phyloP scores from a whole-genome alignment of 768 basidiomycete species.

The Calocera cornea region DNA sequence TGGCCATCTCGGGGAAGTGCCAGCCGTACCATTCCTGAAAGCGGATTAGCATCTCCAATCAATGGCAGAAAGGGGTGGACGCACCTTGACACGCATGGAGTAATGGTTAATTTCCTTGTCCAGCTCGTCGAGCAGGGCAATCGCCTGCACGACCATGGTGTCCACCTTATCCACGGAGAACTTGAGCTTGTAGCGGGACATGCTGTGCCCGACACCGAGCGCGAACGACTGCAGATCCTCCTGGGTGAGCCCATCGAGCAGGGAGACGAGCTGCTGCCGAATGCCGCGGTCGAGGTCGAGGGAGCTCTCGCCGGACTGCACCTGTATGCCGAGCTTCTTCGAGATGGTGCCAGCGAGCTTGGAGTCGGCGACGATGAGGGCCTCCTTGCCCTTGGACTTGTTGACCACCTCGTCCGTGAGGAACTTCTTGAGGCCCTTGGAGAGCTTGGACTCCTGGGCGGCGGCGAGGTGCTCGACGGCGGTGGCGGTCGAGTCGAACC shows the following conservation, averaged over 20 bases:
- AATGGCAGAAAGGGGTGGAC: constrained; percentile 13
- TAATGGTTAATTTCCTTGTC: constrained; percentile 99
- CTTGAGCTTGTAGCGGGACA: constrained; percentile 95
- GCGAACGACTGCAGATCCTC: constrained; percentile 96
- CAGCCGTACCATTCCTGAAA: constrained; percentile 98
- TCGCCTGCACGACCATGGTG: constrained; percentile 98
- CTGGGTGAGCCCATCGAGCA: constrained; percentile 83
- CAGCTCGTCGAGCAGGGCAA: constrained; percentile 90
- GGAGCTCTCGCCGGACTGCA: constrained; percentile 43
- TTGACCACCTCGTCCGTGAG: constrained; percentile 70
- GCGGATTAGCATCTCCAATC: background rate
- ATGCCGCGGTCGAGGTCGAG: constrained; percentile 92
- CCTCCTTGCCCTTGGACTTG: constrained; percentile 84
- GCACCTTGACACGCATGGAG: constrained; percentile 94
- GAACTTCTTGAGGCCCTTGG: constrained; percentile 88
- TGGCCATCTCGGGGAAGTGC: constrained; percentile 99
- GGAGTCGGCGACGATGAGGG: constrained; percentile 68
- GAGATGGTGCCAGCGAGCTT: constrained; percentile 78
- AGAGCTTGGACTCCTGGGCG: constrained; percentile 81
- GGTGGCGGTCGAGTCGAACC: constrained; percentile 88
- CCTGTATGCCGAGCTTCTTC: constrained; percentile 88
- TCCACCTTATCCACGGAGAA: constrained; percentile 99
- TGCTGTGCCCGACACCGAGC: constrained; percentile 88
- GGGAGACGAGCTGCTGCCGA: constrained; percentile 67
- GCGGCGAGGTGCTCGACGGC: constrained; percentile 96